A percentile compares a stretch with the other conserved stretches of the same genome.
Evolutionary conservation across 73 alveolate species (phyloP).

Genomic region (Tetrahymena elliotti): DNA sequence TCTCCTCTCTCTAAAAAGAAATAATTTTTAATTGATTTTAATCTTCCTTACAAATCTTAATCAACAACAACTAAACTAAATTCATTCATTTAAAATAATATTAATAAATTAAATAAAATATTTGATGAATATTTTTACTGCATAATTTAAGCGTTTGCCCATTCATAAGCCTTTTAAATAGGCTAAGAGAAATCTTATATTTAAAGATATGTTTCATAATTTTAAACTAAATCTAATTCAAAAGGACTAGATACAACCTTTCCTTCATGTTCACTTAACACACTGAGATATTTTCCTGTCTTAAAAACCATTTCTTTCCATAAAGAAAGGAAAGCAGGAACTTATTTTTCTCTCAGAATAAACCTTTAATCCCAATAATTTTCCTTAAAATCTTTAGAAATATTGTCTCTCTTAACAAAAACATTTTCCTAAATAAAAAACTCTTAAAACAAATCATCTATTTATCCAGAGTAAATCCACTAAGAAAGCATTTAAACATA

Average conservation of each 20-base stretch:
- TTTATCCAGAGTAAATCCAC: constrained; percentile 88
- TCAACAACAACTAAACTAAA: not conserved
- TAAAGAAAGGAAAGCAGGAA: constrained; percentile 75
- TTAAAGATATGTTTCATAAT: constrained; percentile 4
- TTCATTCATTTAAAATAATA: not conserved
- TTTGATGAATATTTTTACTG: not conserved
- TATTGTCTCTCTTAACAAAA: constrained; percentile 63
- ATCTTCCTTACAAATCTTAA: constrained; percentile 27
- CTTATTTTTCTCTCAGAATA: constrained; percentile 66
- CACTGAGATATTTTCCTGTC: constrained; percentile 87
- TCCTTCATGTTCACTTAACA: constrained; percentile 80
- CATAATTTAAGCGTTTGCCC: constrained; percentile 48
- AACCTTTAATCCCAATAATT: constrained; percentile 88
- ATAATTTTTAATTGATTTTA: constrained; percentile 56
- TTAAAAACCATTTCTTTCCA: constrained; percentile 74
- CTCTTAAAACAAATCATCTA: constrained; percentile 91
- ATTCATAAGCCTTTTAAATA: constrained; percentile 59
- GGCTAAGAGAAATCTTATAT: constrained; percentile 54
- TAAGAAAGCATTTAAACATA: constrained; percentile 77
- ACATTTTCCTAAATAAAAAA: constrained; percentile 78
- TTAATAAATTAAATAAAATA: too few species aligned
- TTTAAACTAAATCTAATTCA: constrained; percentile 55
- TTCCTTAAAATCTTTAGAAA: constrained; percentile 80
- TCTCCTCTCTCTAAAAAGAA: constrained; percentile 70
- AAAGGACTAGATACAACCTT: constrained; percentile 75